phyloP scores from a whole-genome alignment of 345 rosid species.

The Erysimum cheiranthoides region DNA sequence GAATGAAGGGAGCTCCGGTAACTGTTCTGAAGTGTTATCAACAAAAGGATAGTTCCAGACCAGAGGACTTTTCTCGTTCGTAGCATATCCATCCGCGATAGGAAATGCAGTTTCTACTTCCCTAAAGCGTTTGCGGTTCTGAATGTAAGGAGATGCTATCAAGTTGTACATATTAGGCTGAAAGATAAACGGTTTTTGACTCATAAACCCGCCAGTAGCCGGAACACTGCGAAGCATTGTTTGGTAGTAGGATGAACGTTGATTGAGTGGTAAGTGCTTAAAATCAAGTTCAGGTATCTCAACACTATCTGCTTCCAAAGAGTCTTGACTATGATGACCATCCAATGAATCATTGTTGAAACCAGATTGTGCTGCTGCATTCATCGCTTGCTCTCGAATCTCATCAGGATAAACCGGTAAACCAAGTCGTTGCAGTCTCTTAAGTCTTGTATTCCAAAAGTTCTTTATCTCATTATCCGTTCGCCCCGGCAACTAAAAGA shows the following conservation, averaged over 20 bases:
- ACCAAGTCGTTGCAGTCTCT: constrained; percentile 63
- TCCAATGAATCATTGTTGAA: constrained; percentile 35
- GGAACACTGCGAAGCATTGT: constrained; percentile 28
- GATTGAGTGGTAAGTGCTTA: constrained; percentile 48
- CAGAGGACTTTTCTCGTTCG: constrained; percentile 19
- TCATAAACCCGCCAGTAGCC: background rate
- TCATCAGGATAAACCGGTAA: constrained; percentile 68
- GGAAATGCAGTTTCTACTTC: background rate
- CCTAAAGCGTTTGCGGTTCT: constrained; percentile 15
- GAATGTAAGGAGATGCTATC: constrained; percentile 23
- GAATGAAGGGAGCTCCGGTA: constrained; percentile 76
- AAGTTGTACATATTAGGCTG: constrained; percentile 28
- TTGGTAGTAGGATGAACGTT: background rate
- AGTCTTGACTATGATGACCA: constrained; percentile 46
- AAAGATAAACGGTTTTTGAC: background rate
- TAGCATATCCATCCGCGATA: constrained; percentile 3
- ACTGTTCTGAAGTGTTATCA: constrained; percentile 38
- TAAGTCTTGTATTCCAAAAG: constrained; percentile 70
- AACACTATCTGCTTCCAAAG: constrained; percentile 45
- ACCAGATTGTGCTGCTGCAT: constrained; percentile 49
- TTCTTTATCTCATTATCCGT: constrained; percentile 85
- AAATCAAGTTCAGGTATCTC: constrained; percentile 62
- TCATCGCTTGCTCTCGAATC: constrained; percentile 48
- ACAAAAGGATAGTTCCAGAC: constrained; percentile 28
- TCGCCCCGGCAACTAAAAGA: constrained; percentile 65